Percentiles rank a stretch among this genome's conserved stretches.
Evolutionary conservation across 768 basidiomycete species (phyloP).

Genomic region (Obba rivulosa): DNA sequence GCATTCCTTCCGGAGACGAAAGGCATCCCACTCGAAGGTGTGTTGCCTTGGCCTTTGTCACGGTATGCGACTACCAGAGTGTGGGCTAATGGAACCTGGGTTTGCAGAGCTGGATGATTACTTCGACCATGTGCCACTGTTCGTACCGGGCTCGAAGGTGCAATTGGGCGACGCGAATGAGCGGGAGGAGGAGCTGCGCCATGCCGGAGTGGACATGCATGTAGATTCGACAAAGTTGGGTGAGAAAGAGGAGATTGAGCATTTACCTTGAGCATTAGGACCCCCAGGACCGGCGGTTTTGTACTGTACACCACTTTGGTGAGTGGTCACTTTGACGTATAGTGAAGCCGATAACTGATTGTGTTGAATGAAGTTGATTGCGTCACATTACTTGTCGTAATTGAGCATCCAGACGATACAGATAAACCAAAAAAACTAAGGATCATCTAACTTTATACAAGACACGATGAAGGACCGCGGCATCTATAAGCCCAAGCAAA

Average conservation of each 20-base stretch:
- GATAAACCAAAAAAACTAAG: no score
- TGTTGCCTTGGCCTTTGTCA: background rate
- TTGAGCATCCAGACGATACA: no score
- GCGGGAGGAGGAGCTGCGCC: constrained; percentile 20
- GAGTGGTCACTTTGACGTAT: no score
- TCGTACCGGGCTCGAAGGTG: constrained; percentile 17
- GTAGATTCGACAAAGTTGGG: constrained; percentile 5
- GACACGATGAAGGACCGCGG: no score
- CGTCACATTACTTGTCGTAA: no score
- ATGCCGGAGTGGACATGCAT: constrained; percentile 11
- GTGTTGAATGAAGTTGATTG: no score
- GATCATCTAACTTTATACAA: no score
- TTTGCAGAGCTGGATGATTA: constrained; percentile 18
- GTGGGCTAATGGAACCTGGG: background rate
- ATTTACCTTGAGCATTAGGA: constrained; percentile 1
- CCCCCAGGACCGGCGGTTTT: background rate
- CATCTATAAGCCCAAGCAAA: no score
- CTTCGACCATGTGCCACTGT: constrained; percentile 17
- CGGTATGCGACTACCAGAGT: no score
- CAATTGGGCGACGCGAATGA: constrained; percentile 5
- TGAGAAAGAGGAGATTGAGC: constrained; percentile 14
- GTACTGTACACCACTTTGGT: background rate
- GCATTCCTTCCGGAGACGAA: constrained; percentile 21
- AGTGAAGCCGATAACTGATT: no score
- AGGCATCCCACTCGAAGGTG: constrained; percentile 20